Percentiles rank a stretch among this genome's conserved stretches.
Conservation (phyloP, 2,329 filamentous ascomycete genomes). For the Ophiosphaerella herpotricha region DNA sequence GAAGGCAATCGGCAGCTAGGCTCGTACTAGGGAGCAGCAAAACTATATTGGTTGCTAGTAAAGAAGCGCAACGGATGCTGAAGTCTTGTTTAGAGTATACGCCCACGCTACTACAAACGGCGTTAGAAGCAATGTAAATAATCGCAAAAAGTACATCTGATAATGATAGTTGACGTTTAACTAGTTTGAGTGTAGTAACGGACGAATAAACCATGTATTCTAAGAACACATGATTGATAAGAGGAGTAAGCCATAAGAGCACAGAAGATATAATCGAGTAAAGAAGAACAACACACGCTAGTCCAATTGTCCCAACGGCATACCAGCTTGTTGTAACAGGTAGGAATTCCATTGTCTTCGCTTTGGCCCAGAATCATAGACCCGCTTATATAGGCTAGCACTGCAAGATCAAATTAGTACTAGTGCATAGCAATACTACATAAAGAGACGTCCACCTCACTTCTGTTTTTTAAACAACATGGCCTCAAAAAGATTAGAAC, state of each 20-base stretch:
- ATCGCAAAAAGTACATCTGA: neutral
- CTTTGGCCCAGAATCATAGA: no score
- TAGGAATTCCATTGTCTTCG: no score
- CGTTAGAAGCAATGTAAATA: conserved; percentile 8
- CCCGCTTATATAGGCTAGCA: neutral
- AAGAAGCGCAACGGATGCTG: conserved; percentile 8
- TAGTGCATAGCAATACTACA: neutral
- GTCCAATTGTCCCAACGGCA: neutral
- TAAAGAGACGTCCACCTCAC: neutral
- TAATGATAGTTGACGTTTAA: neutral
- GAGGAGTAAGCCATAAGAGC: conserved; percentile 5
- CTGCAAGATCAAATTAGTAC: conserved; percentile 10
- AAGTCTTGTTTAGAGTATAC: conserved; percentile 8
- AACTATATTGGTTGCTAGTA: conserved; percentile 15
- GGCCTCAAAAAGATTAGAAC: conserved; percentile 15
- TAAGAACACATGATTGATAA: neutral
- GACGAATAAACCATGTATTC: conserved; percentile 15
- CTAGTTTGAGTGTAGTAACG: neutral
- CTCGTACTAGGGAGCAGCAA: conserved; percentile 7
- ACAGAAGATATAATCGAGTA: neutral
- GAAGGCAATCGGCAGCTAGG: conserved; percentile 8
- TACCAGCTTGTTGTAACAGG: no score
- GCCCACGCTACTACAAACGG: conserved; percentile 8
- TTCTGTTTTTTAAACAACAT: conserved; percentile 1
- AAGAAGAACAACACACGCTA: conserved; percentile 5